phyloP scores from a whole-genome alignment of 176 grass and related monocot species.

The Zoysia japonica region DNA sequence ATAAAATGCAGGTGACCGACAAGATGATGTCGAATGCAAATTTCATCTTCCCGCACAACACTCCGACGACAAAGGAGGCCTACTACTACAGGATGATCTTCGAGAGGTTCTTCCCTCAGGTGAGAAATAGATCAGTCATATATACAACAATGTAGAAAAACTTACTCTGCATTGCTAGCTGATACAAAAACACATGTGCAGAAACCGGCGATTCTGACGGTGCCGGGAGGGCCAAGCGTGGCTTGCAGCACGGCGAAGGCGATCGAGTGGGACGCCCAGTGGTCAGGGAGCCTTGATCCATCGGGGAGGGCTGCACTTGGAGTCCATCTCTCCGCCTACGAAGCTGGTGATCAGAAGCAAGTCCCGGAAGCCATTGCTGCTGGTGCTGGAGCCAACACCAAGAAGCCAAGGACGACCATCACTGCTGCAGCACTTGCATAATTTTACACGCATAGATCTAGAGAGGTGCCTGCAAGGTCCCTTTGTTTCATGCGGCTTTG shows the following conservation, averaged over 20 bases:
- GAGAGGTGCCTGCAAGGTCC: too few relatives aligned
- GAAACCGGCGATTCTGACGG: constrained; percentile 65
- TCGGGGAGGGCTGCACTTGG: constrained; percentile 56
- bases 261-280: constrained; percentile 42
- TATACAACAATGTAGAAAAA: not conserved
- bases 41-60: constrained; percentile 63
- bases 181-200: constrained; percentile 7
- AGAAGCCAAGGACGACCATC: too few relatives aligned
- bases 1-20: constrained; percentile 51
- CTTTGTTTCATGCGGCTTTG: too few relatives aligned
- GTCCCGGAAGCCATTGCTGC: constrained; percentile 9
- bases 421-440: too few relatives aligned
- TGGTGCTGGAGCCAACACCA: constrained; percentile 14
- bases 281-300: constrained; percentile 20
- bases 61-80: constrained; percentile 68
- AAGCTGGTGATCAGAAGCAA: constrained; percentile 13
- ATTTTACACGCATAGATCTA: too few relatives aligned
- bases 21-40: constrained; percentile 68
- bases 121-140: not conserved
- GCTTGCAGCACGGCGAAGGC: constrained; percentile 89
- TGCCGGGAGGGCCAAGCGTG: constrained; percentile 63
- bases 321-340: not conserved
- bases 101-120: constrained; percentile 84
- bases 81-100: constrained; percentile 94
- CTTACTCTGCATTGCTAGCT: not conserved